Base-by-base conservation (phyloP, 495 filamentous ascomycete genomes). In the Neurospora sp. region DNA sequence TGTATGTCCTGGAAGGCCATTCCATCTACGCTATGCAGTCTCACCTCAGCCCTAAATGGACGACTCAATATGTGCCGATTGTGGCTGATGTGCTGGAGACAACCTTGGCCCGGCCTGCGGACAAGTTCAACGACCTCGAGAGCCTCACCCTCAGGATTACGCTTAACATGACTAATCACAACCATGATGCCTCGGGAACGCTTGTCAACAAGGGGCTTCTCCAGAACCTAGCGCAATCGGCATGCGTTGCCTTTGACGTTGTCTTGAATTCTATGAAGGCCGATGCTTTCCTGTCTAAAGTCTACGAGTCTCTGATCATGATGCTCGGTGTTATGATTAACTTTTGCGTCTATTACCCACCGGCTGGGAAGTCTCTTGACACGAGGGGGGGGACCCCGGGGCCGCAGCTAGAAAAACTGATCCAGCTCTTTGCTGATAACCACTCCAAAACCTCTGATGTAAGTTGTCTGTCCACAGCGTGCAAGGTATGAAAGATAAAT, bases 131-230 rank as follows among this genome's bases (percentile, higher is more conserved):
- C 23, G 77, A 82, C 5, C 76, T 85, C 2, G 83, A 85, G 60
- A 79, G 74, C 46, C 73, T 84, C 16, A 75, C 88, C 70, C 84
- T 97, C 69, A 90, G 93, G 72, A 89, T 98, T 37, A 88, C 91
- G 66, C 85, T 98, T 76, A 98, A 98, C 81, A 83, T 95, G 18
- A 96, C 94, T 18, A 97, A 98, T 82, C 93, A 93, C 76, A 93
- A 92, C 72, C 78, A 87, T 2, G 82, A 83, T 16, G 88, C 92
- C 39, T 93, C 92, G 71, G 86, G 89, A 37, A 77, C 85, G 37
- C 92, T 97, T 78, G 87, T 90, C 10, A 86, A 83, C 12, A 81
- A 86, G 16, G 85, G 85, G 1, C 79, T 93, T 70, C 80, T 94
- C 35, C 83, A 80, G 54, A 82, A 84, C n/a, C 78, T 95, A 10